phyloP scores from a whole-genome alignment of 2,329 filamentous ascomycete species.

The Neonectria hederae region DNA sequence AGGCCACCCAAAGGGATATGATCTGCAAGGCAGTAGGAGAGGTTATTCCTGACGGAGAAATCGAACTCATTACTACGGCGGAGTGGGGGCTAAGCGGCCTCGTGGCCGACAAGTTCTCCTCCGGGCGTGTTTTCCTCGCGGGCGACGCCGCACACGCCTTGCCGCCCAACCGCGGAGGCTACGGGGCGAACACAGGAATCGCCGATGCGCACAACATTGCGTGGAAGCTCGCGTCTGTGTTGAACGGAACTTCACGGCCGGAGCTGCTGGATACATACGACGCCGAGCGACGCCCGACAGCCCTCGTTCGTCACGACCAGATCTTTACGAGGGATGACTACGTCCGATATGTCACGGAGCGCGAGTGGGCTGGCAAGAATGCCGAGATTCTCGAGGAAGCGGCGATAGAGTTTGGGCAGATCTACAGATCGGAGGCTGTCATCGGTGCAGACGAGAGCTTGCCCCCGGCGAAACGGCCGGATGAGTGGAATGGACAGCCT shows the following conservation, averaged over 20 bases:
- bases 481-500: slow-evolving; percentile 38
- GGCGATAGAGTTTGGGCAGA: slow-evolving; percentile 28
- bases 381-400: slow-evolving; percentile 22
- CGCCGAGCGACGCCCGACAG: slow-evolving; percentile 50
- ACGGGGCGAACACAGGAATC: slow-evolving; percentile 48
- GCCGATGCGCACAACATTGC: slow-evolving; percentile 53
- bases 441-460: slow-evolving; percentile 2
- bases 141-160: slow-evolving; percentile 49
- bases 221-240: slow-evolving; percentile 53
- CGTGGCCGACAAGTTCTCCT: slow-evolving; percentile 42
- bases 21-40: slow-evolving; percentile 28
- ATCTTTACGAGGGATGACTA: slow-evolving; percentile 38
- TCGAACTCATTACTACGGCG: slow-evolving; percentile 31
- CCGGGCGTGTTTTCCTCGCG: slow-evolving; percentile 44
- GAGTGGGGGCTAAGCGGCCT: slow-evolving; percentile 39
- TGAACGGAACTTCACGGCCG: slow-evolving; percentile 33
- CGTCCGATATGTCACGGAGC: slow-evolving; percentile 9
- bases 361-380: slow-evolving; percentile 19
- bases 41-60: slow-evolving; percentile 22
- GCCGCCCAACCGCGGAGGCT: slow-evolving; percentile 47
- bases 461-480: slow-evolving; percentile 23
- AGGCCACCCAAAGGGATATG: slow-evolving; percentile 13
- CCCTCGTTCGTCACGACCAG: slow-evolving; percentile 38
- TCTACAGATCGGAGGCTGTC: slow-evolving; percentile 19
- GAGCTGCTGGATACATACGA: slow-evolving; percentile 51